Conservation (phyloP, 2,329 filamentous ascomycete species). For the Zymoseptoria tritici region DNA sequence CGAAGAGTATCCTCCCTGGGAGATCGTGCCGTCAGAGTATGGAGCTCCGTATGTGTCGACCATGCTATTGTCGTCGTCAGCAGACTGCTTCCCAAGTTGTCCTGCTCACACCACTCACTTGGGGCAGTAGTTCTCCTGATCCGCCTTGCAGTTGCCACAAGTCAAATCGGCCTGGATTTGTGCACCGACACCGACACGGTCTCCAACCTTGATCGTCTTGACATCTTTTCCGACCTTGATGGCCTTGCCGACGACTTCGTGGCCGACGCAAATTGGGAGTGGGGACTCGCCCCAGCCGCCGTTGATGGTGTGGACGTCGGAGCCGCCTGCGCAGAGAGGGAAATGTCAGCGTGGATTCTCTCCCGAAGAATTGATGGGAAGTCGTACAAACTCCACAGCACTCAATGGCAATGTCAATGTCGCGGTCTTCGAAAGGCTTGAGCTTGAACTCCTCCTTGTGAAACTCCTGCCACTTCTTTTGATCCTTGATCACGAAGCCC, state of each 20-base stretch:
- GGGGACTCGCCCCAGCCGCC: slow-evolving; percentile 60
- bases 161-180: slow-evolving; percentile 45
- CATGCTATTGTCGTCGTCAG: slow-evolving; percentile 23
- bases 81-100: too few relatives aligned
- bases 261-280: slow-evolving; percentile 58
- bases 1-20: slow-evolving; percentile 59
- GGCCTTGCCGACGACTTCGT: slow-evolving; percentile 48
- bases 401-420: slow-evolving; percentile 82
- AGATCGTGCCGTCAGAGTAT: slow-evolving; percentile 52
- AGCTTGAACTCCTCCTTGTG: slow-evolving; percentile 58
- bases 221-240: slow-evolving; percentile 45
- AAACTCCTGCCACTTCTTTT: slow-evolving; percentile 57
- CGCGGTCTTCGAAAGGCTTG: slow-evolving; percentile 79
- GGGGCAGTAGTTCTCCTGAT: slow-evolving; percentile 48
- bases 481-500: slow-evolving; percentile 43
- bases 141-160: slow-evolving; percentile 45
- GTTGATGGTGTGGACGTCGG: slow-evolving; percentile 41
- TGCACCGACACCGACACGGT: slow-evolving; percentile 43
- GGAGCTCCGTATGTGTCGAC: slow-evolving; percentile 45
- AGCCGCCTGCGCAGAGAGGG: slow-evolving; percentile 23
- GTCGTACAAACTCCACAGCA: slow-evolving; percentile 61
- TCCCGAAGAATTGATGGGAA: too few relatives aligned
- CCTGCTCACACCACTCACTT: too few relatives aligned
- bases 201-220: slow-evolving; percentile 40
- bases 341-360: slow-evolving; percentile 4